Evolutionary conservation across 2,329 filamentous ascomycete species (phyloP).

Genomic region (Dothiorella sarmentorum): DNA sequence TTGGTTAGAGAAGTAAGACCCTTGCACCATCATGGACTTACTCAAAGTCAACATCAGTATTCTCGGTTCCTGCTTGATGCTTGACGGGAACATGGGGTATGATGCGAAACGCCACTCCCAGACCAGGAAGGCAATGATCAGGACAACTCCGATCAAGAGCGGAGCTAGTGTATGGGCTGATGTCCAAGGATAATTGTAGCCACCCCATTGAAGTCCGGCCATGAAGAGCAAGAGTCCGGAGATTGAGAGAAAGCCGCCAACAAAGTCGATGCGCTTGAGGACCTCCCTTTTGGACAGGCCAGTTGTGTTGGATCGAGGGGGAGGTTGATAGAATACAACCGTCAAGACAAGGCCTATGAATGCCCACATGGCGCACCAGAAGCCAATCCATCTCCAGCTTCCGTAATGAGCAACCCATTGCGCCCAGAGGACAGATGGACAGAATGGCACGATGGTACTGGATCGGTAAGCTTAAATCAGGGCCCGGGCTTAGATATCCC

Average conservation of each 20-base stretch:
- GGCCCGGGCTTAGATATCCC: not conserved
- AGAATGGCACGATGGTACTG: slow-evolving; percentile 34
- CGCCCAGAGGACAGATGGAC: slow-evolving; percentile 31
- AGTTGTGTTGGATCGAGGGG: slow-evolving; percentile 31
- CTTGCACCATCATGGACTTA: not conserved
- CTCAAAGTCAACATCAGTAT: slow-evolving; percentile 52
- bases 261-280: slow-evolving; percentile 32
- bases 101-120: slow-evolving; percentile 39
- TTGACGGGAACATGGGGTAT: slow-evolving; percentile 39
- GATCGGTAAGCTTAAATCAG: not conserved
- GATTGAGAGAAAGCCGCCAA: slow-evolving; percentile 31
- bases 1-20: not conserved
- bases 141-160: slow-evolving; percentile 34
- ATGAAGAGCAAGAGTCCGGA: slow-evolving; percentile 36
- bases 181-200: slow-evolving; percentile 39
- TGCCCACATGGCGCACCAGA: slow-evolving; percentile 31
- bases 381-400: slow-evolving; percentile 32
- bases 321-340: slow-evolving; percentile 28
- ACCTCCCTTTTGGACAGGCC: slow-evolving; percentile 30
- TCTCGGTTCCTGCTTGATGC: slow-evolving; percentile 23
- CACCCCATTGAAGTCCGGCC: slow-evolving; percentile 40
- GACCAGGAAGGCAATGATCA: slow-evolving; percentile 34
- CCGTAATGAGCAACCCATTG: slow-evolving; percentile 30
- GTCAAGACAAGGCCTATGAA: slow-evolving; percentile 29
- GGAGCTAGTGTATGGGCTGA: slow-evolving; percentile 37